Evolutionary conservation across 2,329 filamentous ascomycete genomes (phyloP), one percentile per base, ranked within the genome.

Genomic region (Massarina eburnea): DNA sequence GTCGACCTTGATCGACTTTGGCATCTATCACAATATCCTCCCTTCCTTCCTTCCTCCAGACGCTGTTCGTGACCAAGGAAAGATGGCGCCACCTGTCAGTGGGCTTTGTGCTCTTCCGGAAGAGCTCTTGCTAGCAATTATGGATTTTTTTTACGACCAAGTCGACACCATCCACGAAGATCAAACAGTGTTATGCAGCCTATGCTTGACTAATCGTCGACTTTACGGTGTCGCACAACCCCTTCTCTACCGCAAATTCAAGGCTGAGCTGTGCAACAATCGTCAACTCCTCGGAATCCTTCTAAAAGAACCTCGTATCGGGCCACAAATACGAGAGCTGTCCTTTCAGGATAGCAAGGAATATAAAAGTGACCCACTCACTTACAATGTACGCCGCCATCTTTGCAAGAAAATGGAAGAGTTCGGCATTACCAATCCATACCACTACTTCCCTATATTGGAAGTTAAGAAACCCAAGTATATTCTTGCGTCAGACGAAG

Each of bases 131-230:
- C 27, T 41, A 20, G 27, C 21, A 10, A 41, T 41, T 15, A 17
- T 41, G 6, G 27, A 34, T 8, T 26, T 15, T 12, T 34, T 41
- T 12, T 10, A n/a, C n/a, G n/a, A n/a, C n/a, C n/a, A n/a, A n/a
- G n/a, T 22, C 29, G 15, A 41, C 19, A 4, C 18, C 6, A 8
- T 9, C 14, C 24, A 41, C 18, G 18, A 18, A 27, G 18, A 37
- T 14, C 12, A 27, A 12, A 20, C 14, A 4, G 17, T 39, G 4
- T 26, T 49, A 2, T 43, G 45, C 26, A 45, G 30, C 24, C 39
- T 49, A 12, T 35, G 37, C 26, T 41, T 49, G 21, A 49, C 46
- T 15, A 49, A 39, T 17, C 34, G 21, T 8, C 39, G 24, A 7
- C 21, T 49, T 3, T 45, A 45, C 27, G 34, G 39, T 10, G 39